Conservation (phyloP, 2,329 filamentous ascomycete species). For the Cyphellophora attinorum region DNA sequence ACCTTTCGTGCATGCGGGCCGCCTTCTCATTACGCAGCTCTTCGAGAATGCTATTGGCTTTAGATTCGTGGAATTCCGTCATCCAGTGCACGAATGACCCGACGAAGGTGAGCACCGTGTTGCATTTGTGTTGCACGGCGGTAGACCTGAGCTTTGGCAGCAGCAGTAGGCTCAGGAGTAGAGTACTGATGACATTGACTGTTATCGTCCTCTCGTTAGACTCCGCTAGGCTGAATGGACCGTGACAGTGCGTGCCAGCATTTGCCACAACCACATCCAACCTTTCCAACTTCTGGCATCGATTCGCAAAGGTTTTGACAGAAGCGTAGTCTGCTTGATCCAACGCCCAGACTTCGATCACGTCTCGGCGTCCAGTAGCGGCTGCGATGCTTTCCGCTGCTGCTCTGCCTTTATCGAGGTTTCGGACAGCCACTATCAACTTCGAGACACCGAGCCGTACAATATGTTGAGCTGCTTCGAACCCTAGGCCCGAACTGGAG, state of each 20-base stretch:
- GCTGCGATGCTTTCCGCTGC: conserved; percentile 29
- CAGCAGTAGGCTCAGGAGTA: conserved; percentile 13
- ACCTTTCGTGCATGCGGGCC: too few species aligned
- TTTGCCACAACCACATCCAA: conserved; percentile 28
- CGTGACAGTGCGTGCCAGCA: conserved; percentile 24
- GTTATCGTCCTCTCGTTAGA: conserved; percentile 16
- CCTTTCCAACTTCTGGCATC: conserved; percentile 20
- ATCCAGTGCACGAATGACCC: conserved; percentile 11
- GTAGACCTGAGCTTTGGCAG: conserved; percentile 12
- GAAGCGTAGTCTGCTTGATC: conserved; percentile 31
- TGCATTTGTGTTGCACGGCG: conserved; percentile 4
- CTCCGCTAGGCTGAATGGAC: conserved; percentile 6
- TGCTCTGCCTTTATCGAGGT: conserved; percentile 30
- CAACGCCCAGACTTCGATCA: conserved; percentile 35
- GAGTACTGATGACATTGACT: conserved; percentile 16
- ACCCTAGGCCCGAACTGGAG: conserved; percentile 35
- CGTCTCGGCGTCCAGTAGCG: conserved; percentile 6
- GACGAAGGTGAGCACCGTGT: conserved; percentile 10
- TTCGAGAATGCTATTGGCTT: conserved; percentile 7
- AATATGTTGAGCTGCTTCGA: conserved; percentile 33
- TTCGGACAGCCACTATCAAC: conserved; percentile 37
- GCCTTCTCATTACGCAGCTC: too few species aligned
- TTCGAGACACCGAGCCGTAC: conserved; percentile 26
- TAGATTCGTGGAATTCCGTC: conserved; percentile 9
- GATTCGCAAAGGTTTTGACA: conserved; percentile 25